Evolutionary conservation across 2,329 filamentous ascomycete species (phyloP).

Genomic region (Apiospora kogelbergensis): DNA sequence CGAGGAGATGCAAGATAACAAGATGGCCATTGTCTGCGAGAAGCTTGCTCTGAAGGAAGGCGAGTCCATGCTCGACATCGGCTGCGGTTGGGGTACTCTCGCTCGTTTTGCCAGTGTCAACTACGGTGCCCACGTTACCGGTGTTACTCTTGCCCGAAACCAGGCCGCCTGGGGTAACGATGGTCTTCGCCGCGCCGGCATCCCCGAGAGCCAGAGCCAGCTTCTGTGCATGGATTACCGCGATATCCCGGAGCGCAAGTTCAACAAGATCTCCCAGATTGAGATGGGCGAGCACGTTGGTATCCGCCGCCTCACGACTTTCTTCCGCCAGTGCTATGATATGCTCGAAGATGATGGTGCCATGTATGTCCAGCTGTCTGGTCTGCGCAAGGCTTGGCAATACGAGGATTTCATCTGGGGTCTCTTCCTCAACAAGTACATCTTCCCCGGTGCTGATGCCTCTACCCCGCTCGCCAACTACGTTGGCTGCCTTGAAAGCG

Average conservation of each 20-base stretch:
- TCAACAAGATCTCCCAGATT: constrained; percentile 91
- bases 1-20: constrained; percentile 95
- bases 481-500: constrained; percentile 76
- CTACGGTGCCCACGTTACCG: constrained; percentile 80
- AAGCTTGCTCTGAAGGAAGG: constrained; percentile 82
- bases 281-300: constrained; percentile 98
- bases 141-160: constrained; percentile 89
- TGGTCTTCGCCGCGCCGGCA: constrained; percentile 74
- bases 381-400: constrained; percentile 89
- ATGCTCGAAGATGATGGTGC: constrained; percentile 94
- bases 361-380: constrained; percentile 91
- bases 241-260: constrained; percentile 71
- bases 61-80: constrained; percentile 85
- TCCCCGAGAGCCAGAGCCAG: constrained; percentile 80
- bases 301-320: constrained; percentile 77
- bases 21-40: constrained; percentile 87
- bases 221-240: constrained; percentile 95
- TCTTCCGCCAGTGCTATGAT: constrained; percentile 80
- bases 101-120: constrained; percentile 85
- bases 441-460: constrained; percentile 93
- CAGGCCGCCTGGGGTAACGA: constrained; percentile 94
- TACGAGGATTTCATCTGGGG: constrained; percentile 97
- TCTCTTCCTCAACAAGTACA: constrained; percentile 98
- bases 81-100: constrained; percentile 93
- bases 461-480: constrained; percentile 87